A percentile compares a stretch with the other conserved stretches of the same genome.
Conservation (phyloP, 371 early-diverging fungal species). For the Fennellomyces sp. region DNA sequence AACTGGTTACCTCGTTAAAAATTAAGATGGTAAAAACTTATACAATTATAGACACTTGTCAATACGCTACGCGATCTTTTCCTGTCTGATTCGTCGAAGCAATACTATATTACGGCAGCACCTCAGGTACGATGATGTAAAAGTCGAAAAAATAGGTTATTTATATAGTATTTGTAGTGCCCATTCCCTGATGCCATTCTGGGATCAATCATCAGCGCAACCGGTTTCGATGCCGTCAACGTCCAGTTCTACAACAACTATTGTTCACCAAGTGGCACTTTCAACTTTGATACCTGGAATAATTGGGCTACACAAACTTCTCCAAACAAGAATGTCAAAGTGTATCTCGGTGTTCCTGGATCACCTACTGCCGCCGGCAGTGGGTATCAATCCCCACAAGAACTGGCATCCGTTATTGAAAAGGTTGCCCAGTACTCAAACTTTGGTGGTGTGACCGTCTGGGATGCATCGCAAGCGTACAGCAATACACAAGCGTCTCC, state of each 20-base stretch:
- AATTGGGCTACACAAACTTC: constrained; percentile 58
- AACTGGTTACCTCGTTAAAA: not conserved
- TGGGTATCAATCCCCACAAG: constrained; percentile 55
- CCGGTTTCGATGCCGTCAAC: constrained; percentile 60
- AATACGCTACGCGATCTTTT: constrained; percentile 51
- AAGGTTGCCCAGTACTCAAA: constrained; percentile 43
- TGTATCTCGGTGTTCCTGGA: constrained; percentile 66
- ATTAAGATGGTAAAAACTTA: not conserved
- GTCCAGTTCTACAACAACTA: constrained; percentile 81
- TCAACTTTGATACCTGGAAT: constrained; percentile 70
- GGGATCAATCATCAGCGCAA: constrained; percentile 42
- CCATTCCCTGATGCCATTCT: constrained; percentile 68
- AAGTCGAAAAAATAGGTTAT: not conserved
- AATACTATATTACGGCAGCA: constrained; percentile 67
- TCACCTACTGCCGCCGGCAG: constrained; percentile 62
- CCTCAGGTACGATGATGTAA: constrained; percentile 60
- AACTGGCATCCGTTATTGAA: constrained; percentile 35
- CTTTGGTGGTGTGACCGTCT: constrained; percentile 72
- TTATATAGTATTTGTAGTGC: constrained; percentile 31
- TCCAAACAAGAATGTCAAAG: constrained; percentile 59
- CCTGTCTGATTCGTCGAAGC: constrained; percentile 27
- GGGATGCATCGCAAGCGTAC: constrained; percentile 61
- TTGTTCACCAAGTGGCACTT: constrained; percentile 57
- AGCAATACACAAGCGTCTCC: constrained; percentile 27
- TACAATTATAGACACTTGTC: constrained; percentile 38